Percentiles rank a stretch among this genome's conserved stretches.
Conservation (phyloP, 495 filamentous ascomycete species). For the Pyrenula massariospora region DNA sequence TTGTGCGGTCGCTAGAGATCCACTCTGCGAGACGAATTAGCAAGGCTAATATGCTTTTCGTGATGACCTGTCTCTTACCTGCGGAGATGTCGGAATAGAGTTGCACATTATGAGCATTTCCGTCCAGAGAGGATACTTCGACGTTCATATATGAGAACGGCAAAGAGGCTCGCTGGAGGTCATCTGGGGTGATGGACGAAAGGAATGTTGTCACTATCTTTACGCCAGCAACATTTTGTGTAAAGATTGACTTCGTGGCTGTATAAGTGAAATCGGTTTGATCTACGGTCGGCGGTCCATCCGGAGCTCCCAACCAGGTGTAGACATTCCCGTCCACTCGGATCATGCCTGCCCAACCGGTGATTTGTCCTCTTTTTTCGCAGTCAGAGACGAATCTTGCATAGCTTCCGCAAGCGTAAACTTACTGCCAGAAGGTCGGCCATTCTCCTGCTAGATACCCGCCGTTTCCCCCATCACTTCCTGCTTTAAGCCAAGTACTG, state of each 20-base stretch:
- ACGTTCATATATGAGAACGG: slow-evolving; percentile 45
- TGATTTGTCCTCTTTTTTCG: slow-evolving; percentile 29
- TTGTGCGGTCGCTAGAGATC: slow-evolving; percentile 38
- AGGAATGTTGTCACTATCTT: slow-evolving; percentile 46
- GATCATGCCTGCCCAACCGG: slow-evolving; percentile 44
- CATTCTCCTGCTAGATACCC: slow-evolving; percentile 47
- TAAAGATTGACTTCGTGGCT: slow-evolving; percentile 46
- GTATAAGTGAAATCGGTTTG: slow-evolving; percentile 46
- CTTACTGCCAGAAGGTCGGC: slow-evolving; percentile 45
- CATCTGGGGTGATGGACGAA: slow-evolving; percentile 43
- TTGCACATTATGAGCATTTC: slow-evolving; percentile 39
- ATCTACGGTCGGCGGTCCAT: slow-evolving; percentile 25
- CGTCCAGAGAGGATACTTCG: slow-evolving; percentile 40
- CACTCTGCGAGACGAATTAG: slow-evolving; percentile 33
- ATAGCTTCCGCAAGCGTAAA: slow-evolving; percentile 1
- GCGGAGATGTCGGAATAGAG: slow-evolving; percentile 51
- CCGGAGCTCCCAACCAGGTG: slow-evolving; percentile 41
- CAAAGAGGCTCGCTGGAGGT: slow-evolving; percentile 42
- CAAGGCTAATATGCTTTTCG: not conserved
- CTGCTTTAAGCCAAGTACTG: slow-evolving; percentile 42
- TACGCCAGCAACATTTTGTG: slow-evolving; percentile 34
- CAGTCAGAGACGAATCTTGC: not conserved
- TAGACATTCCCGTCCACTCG: slow-evolving; percentile 43
- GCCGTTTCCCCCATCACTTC: slow-evolving; percentile 41
- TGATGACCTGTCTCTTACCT: slow-evolving; percentile 23